Base-by-base conservation (phyloP, 2,329 filamentous ascomycete genomes). In the Fusarium beomiforme region DNA sequence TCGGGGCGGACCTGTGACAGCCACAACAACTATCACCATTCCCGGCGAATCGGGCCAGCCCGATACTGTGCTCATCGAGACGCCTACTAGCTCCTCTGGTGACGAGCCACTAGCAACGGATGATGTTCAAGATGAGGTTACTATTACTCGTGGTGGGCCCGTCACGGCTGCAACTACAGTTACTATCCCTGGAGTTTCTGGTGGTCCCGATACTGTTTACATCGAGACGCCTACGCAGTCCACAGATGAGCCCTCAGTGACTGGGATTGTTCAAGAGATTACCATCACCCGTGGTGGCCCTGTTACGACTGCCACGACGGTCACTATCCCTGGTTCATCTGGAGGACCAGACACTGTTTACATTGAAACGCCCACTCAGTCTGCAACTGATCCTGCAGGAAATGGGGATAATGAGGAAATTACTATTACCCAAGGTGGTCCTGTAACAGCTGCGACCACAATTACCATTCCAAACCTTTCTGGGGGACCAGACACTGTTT, bases 281-380 rank as follows among this genome's bases (percentile, higher is more conserved):
- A 67, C 64, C 5, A 29, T 62, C 16, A 59, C 43, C 4, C 50
- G 51, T 1, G 44, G 60, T 2, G 64, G 64, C 1, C 39, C 64
- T 3, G 39, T 57, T 14, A 50, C 56, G 24, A 54, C 42, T 13
- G 37, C 39, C 21, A 26, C 47, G 16, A 67, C 64, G 0, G 24
- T 43, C 6, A 66, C 26, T 4, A 21, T 66, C 16, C 9, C 54
- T 8, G 53, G 54, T 6, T 42, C 34, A 6, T 21, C n/a, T 1
- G 36, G 44, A 2, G 37, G 61, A 19, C 42, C 62, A 12, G 47
- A 57, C 5, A 67, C 62, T 5, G 33, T 70, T 4, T 13, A 66
- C 2, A 37, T 70, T 5, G 43, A 70, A 1, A 66, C 50, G 1
- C 67, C 67, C 24, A 31, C 23, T 4, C 33, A 49, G 8, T n/a